Conservation (phyloP, 192 early-diverging fungal species). For the Linnemannia schmuckeri region DNA sequence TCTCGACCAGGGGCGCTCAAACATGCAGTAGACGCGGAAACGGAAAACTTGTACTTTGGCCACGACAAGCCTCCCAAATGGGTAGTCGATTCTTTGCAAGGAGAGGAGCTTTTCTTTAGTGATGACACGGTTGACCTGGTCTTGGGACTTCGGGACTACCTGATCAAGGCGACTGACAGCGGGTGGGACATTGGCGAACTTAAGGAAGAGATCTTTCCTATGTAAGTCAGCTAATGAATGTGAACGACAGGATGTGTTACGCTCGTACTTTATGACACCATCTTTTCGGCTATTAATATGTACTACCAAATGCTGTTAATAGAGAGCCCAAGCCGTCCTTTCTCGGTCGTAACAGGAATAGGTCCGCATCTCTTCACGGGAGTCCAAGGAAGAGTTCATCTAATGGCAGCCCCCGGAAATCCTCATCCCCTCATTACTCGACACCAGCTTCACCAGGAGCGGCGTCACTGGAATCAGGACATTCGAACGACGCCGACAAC, state of each 20-base stretch:
- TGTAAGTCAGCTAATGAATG: slow-evolving; percentile 23
- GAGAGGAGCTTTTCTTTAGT: slow-evolving; percentile 32
- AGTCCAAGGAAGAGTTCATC: slow-evolving; percentile 15
- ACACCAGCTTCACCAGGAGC: slow-evolving; percentile 29
- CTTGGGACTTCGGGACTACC: slow-evolving; percentile 24
- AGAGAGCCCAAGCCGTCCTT: slow-evolving; percentile 22
- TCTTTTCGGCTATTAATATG: neutral
- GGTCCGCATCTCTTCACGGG: slow-evolving; percentile 33
- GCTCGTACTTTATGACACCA: neutral
- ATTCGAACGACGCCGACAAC: slow-evolving; percentile 33
- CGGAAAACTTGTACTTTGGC: slow-evolving; percentile 24
- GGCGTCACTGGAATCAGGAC: slow-evolving; percentile 27
- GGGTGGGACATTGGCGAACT: slow-evolving; percentile 50
- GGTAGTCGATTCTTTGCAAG: slow-evolving; percentile 31
- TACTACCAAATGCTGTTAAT: neutral
- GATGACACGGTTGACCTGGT: slow-evolving; percentile 48
- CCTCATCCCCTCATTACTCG: slow-evolving; percentile 7
- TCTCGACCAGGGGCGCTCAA: neutral
- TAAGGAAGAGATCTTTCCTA: slow-evolving; percentile 35
- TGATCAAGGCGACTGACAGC: slow-evolving; percentile 28
- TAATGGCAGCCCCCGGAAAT: slow-evolving; percentile 6
- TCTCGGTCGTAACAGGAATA: slow-evolving; percentile 23
- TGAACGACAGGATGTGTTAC: neutral
- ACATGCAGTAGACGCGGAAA: slow-evolving; percentile 14
- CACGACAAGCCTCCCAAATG: slow-evolving; percentile 37